phyloP scores from a whole-genome alignment of 306 rosid species.

The Rubus idaeus region DNA sequence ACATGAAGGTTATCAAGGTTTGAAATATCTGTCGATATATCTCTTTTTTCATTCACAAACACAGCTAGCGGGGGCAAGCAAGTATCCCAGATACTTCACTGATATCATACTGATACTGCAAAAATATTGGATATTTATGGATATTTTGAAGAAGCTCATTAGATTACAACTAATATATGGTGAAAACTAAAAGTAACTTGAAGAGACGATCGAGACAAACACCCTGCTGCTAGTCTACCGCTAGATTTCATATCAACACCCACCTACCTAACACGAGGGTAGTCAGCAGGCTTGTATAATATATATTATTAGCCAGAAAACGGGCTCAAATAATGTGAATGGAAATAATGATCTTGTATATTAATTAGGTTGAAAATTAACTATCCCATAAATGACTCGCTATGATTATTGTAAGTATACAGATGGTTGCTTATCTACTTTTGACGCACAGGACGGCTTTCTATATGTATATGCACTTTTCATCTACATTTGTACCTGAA shows the following conservation, averaged over 20 bases:
- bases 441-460: not conserved
- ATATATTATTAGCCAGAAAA: not conserved
- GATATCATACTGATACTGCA: not conserved
- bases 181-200: not conserved
- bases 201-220: not conserved
- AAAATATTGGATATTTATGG: not conserved
- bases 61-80: not conserved
- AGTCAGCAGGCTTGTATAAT: not conserved
- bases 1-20: not conserved
- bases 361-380: not conserved
- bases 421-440: not conserved
- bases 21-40: not conserved
- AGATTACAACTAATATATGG: not conserved
- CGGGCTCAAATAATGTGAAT: not conserved
- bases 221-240: not conserved
- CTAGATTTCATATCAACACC: not conserved
- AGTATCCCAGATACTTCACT: not conserved
- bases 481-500: not conserved
- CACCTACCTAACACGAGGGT: not conserved
- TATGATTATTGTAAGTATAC: not conserved
- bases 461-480: not conserved
- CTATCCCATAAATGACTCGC: not conserved
- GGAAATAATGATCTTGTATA: not conserved
- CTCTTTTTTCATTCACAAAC: too few species aligned
- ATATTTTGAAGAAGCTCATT: not conserved